Evolutionary conservation across 768 basidiomycete species (phyloP).

Genomic region (Leucocoprinus leucothites): DNA sequence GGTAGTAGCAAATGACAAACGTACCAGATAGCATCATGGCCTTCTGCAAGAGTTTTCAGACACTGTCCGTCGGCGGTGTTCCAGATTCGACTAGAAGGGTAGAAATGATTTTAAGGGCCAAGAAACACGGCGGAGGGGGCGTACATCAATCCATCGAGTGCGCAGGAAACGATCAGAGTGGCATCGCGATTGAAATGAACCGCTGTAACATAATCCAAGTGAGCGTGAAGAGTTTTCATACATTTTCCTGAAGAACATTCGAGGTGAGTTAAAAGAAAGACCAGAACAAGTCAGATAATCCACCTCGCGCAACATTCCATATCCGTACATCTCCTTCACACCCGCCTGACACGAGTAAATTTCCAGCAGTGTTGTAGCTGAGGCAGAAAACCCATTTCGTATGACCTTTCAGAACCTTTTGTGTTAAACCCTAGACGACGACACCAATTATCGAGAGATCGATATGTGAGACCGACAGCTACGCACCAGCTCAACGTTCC

Average conservation of each 20-base stretch:
- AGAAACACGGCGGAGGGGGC: slow-evolving; percentile 23
- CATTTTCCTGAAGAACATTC: slow-evolving; percentile 57
- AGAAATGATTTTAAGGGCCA: not conserved
- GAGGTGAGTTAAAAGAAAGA: not conserved
- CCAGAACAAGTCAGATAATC: slow-evolving; percentile 12
- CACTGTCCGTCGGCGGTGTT: slow-evolving; percentile 90
- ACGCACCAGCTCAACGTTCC: slow-evolving; percentile 80
- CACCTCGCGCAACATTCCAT: slow-evolving; percentile 87
- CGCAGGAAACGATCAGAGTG: slow-evolving; percentile 86
- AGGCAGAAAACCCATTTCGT: slow-evolving; percentile 89
- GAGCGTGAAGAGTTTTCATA: slow-evolving; percentile 85
- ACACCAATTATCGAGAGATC: not conserved
- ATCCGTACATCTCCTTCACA: slow-evolving; percentile 92
- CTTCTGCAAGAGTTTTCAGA: slow-evolving; percentile 92
- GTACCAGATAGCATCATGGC: slow-evolving; percentile 80
- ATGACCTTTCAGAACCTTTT: slow-evolving; percentile 76
- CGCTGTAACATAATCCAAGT: slow-evolving; percentile 92
- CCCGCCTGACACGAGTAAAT: slow-evolving; percentile 86
- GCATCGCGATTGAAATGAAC: slow-evolving; percentile 94
- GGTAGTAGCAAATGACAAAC: slow-evolving; percentile 13
- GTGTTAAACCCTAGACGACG: slow-evolving; percentile 55
- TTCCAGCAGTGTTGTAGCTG: slow-evolving; percentile 86
- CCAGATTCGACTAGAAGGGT: slow-evolving; percentile 81
- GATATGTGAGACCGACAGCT: slow-evolving; percentile 6
- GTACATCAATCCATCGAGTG: slow-evolving; percentile 92